Percentiles rank a stretch among this genome's conserved stretches.
phyloP scores from a whole-genome alignment of 495 filamentous ascomycete genomes.

The Acidiella bohemica region DNA sequence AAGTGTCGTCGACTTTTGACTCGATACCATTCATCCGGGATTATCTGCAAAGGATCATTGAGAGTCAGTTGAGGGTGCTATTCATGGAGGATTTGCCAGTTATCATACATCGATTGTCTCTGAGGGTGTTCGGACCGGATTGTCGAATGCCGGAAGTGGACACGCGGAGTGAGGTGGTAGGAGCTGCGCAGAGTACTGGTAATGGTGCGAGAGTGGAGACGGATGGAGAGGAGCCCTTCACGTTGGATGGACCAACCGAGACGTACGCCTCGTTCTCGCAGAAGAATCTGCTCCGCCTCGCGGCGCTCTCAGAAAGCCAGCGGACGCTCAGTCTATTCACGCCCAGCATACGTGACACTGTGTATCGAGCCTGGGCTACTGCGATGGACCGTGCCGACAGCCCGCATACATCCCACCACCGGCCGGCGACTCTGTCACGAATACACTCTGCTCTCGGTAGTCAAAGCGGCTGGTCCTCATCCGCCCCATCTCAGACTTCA shows the following conservation, averaged over 20 bases:
- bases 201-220: conserved; percentile 63
- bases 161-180: conserved; percentile 33
- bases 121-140: conserved; percentile 81
- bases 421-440: conserved; percentile 23
- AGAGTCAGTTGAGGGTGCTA: conserved; percentile 77
- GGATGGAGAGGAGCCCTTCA: conserved; percentile 47
- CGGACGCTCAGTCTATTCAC: conserved; percentile 79
- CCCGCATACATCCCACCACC: conserved; percentile 24
- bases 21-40: conserved; percentile 96
- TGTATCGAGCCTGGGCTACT: conserved; percentile 85
- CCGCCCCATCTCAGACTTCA: conserved; percentile 27
- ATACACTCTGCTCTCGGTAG: conserved; percentile 27
- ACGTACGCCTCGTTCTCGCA: conserved; percentile 77
- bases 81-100: conserved; percentile 97
- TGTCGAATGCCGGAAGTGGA: conserved; percentile 43
- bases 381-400: conserved; percentile 54
- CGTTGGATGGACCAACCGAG: conserved; percentile 61
- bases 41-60: conserved; percentile 92
- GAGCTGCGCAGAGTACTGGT: conserved; percentile 63
- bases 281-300: conserved; percentile 70
- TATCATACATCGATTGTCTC: conserved; percentile 84
- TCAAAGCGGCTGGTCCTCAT: conserved; percentile 15
- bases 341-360: conserved; percentile 63
- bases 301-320: conserved; percentile 65
- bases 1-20: conserved; percentile 97